These are phyloP conservation scores for Tylopilus sp. DNA, from an alignment of 768 basidiomycete genomes.

Conservation along the genomic window DNA sequence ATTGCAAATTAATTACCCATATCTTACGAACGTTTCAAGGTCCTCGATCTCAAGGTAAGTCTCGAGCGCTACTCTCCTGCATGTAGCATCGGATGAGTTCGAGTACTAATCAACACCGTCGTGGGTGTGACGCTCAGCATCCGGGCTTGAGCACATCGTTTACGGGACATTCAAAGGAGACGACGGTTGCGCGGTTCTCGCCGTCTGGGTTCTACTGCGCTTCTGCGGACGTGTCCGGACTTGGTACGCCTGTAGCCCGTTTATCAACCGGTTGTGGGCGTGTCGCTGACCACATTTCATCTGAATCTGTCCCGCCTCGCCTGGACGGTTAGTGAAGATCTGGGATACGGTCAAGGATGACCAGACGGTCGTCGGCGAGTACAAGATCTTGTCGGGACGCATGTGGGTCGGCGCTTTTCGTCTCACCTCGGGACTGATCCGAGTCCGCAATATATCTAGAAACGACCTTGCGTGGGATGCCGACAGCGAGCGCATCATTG, in stretches of 20 bases:
- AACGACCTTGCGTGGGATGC: slow-evolving; percentile 97
- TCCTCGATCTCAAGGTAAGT: slow-evolving; percentile 78
- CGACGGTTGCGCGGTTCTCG: slow-evolving; percentile 87
- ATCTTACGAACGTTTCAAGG: slow-evolving; percentile 40
- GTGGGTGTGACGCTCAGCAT: slow-evolving; percentile 45
- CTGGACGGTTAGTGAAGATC: slow-evolving; percentile 59
- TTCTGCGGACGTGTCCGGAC: slow-evolving; percentile 80
- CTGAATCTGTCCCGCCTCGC: neutral
- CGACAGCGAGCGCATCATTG: slow-evolving; percentile 94
- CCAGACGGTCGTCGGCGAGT: slow-evolving; percentile 77
- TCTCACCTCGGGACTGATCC: neutral
- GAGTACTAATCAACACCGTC: neutral
- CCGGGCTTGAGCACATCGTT: slow-evolving; percentile 62
- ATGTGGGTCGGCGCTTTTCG: slow-evolving; percentile 47
- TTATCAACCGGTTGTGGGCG: neutral
- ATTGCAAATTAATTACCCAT: neutral
- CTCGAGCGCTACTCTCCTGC: neutral
- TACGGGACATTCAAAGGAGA: slow-evolving; percentile 75
- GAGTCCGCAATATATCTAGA: slow-evolving; percentile 35
- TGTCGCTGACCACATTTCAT: neutral
- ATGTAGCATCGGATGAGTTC: neutral
- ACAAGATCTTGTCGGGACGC: slow-evolving; percentile 66
- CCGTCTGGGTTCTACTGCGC: slow-evolving; percentile 96
- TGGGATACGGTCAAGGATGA: slow-evolving; percentile 93
- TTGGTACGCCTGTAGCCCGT: slow-evolving; percentile 47